Percentiles rank a stretch among this genome's conserved stretches.
Evolutionary conservation across 768 basidiomycete species (phyloP).

Genomic region (Candolleomyces eurysporus): DNA sequence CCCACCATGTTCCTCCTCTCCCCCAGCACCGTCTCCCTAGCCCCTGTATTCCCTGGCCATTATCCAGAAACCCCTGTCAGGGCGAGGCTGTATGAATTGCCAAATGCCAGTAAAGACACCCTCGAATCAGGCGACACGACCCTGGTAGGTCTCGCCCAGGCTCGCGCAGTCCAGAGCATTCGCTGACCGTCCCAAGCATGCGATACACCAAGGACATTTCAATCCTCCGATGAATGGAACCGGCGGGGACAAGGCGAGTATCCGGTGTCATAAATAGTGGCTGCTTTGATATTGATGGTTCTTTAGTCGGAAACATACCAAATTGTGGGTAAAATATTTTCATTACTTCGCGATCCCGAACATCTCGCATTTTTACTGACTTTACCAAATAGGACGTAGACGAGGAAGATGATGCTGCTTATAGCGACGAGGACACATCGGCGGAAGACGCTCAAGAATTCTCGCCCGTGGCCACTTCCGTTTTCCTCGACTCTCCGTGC

Average conservation of each 20-base stretch:
- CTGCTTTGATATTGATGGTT: not conserved
- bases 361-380: not conserved
- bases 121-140: not conserved
- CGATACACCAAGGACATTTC: not conserved
- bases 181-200: not conserved
- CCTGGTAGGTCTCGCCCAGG: not conserved
- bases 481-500: not conserved
- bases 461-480: not conserved
- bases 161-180: not conserved
- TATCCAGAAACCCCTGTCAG: slow-evolving; percentile 7
- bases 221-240: not conserved
- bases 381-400: not conserved
- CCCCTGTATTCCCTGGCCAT: slow-evolving; percentile 8
- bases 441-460: not conserved
- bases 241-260: slow-evolving; percentile 1
- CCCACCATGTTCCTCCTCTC: slow-evolving; percentile 4
- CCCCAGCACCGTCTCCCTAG: slow-evolving; percentile 9
- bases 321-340: not conserved
- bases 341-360: not conserved
- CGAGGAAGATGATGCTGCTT: not conserved
- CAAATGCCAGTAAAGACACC: not conserved
- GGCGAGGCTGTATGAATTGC: not conserved
- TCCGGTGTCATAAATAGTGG: too few relatives aligned
- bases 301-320: not conserved
- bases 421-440: not conserved